Evolutionary conservation across 2,329 filamentous ascomycete genomes (phyloP), one percentile per base, ranked within the genome.

Genomic region (Aspergillus sp.): DNA sequence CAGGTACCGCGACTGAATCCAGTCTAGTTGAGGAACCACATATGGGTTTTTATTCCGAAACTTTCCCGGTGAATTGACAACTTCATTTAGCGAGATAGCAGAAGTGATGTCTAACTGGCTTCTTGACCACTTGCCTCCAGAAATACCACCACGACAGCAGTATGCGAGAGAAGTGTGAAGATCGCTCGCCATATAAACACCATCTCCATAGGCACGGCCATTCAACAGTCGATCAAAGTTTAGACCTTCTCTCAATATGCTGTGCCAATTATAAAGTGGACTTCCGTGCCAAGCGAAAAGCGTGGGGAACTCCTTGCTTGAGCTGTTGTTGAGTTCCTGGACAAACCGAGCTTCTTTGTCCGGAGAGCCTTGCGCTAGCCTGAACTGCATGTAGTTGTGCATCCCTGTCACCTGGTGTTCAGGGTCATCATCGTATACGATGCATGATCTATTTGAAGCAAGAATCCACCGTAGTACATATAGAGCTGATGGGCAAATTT

Each of bases 251-350:
- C 92, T 86, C 63, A 96, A 86, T 68, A 97, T 96, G 68, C 88
- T 90, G 74, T 97, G 93, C 93, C 93, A 96, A 68, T 96, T 96
- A 3, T 74, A 65, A 3, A 96, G 64, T 0, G 78, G 73, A 68
- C 91, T 96, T 5, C 92, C 93, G 73, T 97, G 93, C 88, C 90
- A 96, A 0, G 90, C 91, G 69, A 96, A 92, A 1, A 96, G 74
- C 0, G 91, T 94, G 0, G 90, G 89, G 65, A 86, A 80, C 61
- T 75, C 65, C 49, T 8, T 80, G 66, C 41, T 75, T 74, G 17
- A 81, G 68, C 5, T 77, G 71, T 15, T 23, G 39, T 81, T 78
- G 2, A 95, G 81, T 13, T 88, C 86, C 21, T 85, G 75, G 6
- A 87, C 78, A 70, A 97, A 96, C 2, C 86, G 82, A 36, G 88